A percentile compares a stretch with the other conserved stretches of the same genome.
Evolutionary conservation across 768 basidiomycete species (phyloP).

Genomic region (Mrakia hoshinonis): DNA sequence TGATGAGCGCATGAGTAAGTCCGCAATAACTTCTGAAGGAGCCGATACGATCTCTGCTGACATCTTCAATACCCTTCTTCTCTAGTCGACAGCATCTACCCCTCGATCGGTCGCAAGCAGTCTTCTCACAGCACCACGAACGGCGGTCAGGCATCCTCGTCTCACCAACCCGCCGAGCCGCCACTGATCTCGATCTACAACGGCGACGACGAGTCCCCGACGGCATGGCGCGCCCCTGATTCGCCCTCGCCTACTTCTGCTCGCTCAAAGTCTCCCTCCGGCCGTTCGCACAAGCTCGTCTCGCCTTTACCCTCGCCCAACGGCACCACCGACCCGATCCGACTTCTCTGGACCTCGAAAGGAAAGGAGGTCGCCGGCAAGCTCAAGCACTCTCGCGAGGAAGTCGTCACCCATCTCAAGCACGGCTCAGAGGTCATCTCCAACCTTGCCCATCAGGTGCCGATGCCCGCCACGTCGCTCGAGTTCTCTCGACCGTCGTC

Average conservation of each 20-base stretch:
- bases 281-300: not conserved
- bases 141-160: not conserved
- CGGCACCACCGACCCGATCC: not conserved
- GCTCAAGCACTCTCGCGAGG: not conserved
- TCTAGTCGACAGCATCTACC: constrained; percentile 16
- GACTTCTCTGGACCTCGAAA: constrained; percentile 18
- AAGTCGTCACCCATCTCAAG: constrained; percentile 3
- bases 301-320: not conserved
- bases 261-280: constrained; percentile 17
- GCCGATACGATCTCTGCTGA: not conserved
- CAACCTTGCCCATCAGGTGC: constrained; percentile 21
- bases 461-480: constrained; percentile 33
- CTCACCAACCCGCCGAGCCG: not conserved
- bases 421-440: no score
- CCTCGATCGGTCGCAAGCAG: not conserved
- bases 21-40: no score
- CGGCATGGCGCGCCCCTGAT: constrained; percentile 31
- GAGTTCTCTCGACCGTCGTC: constrained; percentile 33
- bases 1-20: constrained; percentile 7
- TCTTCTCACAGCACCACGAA: not conserved
- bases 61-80: not conserved
- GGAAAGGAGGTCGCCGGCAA: constrained; percentile 20
- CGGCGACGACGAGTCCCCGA: constrained; percentile 35
- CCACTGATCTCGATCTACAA: constrained; percentile 30
- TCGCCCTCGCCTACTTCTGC: constrained; percentile 30